A percentile compares a stretch with the other conserved stretches of the same genome.
Evolutionary conservation across 2,329 filamentous ascomycete species (phyloP).

Genomic region (Ascochyta fabae): DNA sequence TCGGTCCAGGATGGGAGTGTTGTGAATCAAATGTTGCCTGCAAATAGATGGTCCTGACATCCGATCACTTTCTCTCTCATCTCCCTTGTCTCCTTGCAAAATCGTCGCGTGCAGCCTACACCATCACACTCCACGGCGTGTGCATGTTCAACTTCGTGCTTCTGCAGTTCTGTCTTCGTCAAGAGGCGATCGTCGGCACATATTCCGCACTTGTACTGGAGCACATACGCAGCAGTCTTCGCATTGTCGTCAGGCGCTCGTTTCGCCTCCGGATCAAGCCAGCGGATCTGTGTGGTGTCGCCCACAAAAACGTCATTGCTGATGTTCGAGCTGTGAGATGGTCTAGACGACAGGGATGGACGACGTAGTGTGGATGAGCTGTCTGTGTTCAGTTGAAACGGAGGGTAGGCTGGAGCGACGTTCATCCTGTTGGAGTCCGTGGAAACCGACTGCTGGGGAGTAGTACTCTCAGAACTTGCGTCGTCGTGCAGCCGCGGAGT

Average conservation of each 20-base stretch:
- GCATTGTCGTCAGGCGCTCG: slow-evolving; percentile 15
- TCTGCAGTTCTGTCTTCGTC: slow-evolving; percentile 33
- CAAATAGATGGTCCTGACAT: slow-evolving; percentile 21
- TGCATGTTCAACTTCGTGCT: slow-evolving; percentile 34
- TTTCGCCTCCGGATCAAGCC: slow-evolving; percentile 22
- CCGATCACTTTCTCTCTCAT: background rate
- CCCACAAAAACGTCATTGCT: slow-evolving; percentile 28
- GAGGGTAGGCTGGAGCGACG: background rate
- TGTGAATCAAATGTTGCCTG: background rate
- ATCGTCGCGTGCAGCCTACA: slow-evolving; percentile 30
- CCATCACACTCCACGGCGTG: slow-evolving; percentile 29
- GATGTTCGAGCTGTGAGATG: background rate
- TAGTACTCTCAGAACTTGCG: background rate
- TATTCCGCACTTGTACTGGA: slow-evolving; percentile 28
- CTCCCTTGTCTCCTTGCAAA: slow-evolving; percentile 25
- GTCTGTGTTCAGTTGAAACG: slow-evolving; percentile 28
- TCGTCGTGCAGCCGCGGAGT: background rate
- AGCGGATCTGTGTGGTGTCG: slow-evolving; percentile 37
- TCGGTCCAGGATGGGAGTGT: too few relatives aligned
- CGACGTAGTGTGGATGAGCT: background rate
- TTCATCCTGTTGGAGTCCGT: background rate
- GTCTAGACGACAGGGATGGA: background rate
- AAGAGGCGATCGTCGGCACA: slow-evolving; percentile 34
- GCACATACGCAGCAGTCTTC: slow-evolving; percentile 18
- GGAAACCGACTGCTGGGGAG: background rate